Conservation (phyloP, 148 eudicot species). For the Pouteria glomerata region DNA sequence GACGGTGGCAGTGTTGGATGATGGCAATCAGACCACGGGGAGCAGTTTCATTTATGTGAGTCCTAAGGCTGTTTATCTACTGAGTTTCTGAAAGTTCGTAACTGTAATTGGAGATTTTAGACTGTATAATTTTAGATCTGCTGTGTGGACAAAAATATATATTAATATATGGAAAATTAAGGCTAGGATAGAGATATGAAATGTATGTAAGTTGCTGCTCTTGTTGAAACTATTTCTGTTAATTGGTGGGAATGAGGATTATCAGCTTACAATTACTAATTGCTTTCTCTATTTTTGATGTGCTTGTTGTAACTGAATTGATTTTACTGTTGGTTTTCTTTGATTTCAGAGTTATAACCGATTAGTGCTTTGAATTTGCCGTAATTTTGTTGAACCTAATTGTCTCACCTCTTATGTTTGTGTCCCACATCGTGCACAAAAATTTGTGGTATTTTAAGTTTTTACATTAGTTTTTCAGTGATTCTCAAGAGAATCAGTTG, state of each 20-base stretch:
- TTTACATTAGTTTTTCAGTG: not conserved
- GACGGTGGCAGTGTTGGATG: conserved; percentile 70
- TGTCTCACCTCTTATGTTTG: too few relatives aligned
- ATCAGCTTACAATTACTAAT: not conserved
- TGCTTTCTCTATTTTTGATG: not conserved
- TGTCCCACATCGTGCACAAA: too few relatives aligned
- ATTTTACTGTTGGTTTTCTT: not conserved
- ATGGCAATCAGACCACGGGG: conserved; percentile 75
- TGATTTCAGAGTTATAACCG: not conserved
- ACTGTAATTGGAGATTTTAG: not conserved
- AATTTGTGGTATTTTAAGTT: too few relatives aligned
- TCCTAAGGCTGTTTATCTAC: too few relatives aligned
- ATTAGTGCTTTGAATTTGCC: not conserved
- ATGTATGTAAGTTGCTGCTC: not conserved
- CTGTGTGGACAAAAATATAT: not conserved
- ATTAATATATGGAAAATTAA: too few relatives aligned
- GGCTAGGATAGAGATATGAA: too few relatives aligned
- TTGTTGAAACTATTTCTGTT: not conserved
- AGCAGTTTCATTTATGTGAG: conserved; percentile 94
- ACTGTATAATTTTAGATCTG: not conserved
- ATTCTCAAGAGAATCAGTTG: not conserved
- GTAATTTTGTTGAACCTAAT: not conserved
- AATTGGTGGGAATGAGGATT: too few relatives aligned
- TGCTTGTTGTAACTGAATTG: not conserved
- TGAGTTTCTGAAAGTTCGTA: not conserved